phyloP scores from a whole-genome alignment of 495 filamentous ascomycete genomes.

The Xylaria palmicola region DNA sequence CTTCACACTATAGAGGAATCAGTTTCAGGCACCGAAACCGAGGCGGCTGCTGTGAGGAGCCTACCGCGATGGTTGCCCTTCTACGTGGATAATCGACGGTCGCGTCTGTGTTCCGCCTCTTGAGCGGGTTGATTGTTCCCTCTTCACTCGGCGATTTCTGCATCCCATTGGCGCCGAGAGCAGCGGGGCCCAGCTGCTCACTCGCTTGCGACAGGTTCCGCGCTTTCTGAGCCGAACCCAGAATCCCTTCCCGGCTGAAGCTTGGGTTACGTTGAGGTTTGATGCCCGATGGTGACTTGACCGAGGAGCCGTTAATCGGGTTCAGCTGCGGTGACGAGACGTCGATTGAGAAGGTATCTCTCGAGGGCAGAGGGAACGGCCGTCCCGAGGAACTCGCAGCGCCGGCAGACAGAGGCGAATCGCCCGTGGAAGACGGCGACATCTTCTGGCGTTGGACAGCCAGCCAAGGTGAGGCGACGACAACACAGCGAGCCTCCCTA shows the following conservation, averaged over 20 bases:
- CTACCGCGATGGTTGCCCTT: conserved; percentile 70
- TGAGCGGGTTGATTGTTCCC: conserved; percentile 50
- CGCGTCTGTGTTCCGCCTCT: conserved; percentile 65
- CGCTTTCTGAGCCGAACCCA: conserved; percentile 58
- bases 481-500: conserved; percentile 7
- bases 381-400: conserved; percentile 37
- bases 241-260: conserved; percentile 57
- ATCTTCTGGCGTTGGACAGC: conserved; percentile 27
- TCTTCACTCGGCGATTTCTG: conserved; percentile 51
- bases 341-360: conserved; percentile 49
- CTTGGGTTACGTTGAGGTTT: conserved; percentile 47
- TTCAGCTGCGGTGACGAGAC: conserved; percentile 44
- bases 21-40: not conserved
- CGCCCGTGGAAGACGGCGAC: conserved; percentile 52
- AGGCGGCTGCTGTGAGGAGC: conserved; percentile 27
- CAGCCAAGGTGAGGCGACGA: conserved; percentile 1
- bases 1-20: conserved; percentile 62
- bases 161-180: conserved; percentile 38
- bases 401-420: conserved; percentile 48
- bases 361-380: conserved; percentile 43
- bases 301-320: conserved; percentile 40
- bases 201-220: conserved; percentile 54
- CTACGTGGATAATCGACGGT: conserved; percentile 67
- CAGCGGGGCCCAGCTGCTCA: conserved; percentile 39
- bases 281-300: conserved; percentile 52